Percentiles rank a stretch among this genome's conserved stretches.
Evolutionary conservation across 495 filamentous ascomycete genomes (phyloP).

Genomic region (Neurospora tetrasperma): DNA sequence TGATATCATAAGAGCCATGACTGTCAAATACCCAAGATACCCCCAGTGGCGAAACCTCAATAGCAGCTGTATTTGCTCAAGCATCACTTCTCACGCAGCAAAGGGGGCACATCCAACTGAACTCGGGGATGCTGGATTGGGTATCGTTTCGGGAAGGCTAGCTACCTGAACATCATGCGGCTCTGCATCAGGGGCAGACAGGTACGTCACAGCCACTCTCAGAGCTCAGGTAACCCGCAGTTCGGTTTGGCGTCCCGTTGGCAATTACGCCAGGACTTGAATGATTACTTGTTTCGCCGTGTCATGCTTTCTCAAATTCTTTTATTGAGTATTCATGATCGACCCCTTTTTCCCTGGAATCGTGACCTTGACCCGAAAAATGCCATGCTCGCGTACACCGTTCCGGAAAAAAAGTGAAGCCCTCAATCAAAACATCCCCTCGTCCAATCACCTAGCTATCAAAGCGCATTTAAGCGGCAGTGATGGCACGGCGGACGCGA

Average conservation of each 20-base stretch:
- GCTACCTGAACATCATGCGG: background rate
- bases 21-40: background rate
- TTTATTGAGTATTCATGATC: slow-evolving; percentile 30
- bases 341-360: slow-evolving; percentile 29
- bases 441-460: slow-evolving; percentile 11
- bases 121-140: background rate
- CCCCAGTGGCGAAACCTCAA: background rate
- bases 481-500: slow-evolving; percentile 67
- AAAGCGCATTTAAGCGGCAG: slow-evolving; percentile 50
- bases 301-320: slow-evolving; percentile 23
- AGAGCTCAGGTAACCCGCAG: background rate
- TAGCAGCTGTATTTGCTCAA: background rate
- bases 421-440: slow-evolving; percentile 24
- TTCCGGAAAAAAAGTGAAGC: slow-evolving; percentile 31
- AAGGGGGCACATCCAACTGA: background rate
- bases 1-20: background rate
- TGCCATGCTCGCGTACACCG: slow-evolving; percentile 33
- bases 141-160: slow-evolving; percentile 1
- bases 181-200: background rate
- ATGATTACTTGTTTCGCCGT: slow-evolving; percentile 5
- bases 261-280: background rate
- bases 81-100: background rate
- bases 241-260: background rate
- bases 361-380: slow-evolving; percentile 31
- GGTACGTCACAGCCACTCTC: background rate